phyloP scores from a whole-genome alignment of 192 early-diverging fungal genomes.

The Podila epigama region DNA sequence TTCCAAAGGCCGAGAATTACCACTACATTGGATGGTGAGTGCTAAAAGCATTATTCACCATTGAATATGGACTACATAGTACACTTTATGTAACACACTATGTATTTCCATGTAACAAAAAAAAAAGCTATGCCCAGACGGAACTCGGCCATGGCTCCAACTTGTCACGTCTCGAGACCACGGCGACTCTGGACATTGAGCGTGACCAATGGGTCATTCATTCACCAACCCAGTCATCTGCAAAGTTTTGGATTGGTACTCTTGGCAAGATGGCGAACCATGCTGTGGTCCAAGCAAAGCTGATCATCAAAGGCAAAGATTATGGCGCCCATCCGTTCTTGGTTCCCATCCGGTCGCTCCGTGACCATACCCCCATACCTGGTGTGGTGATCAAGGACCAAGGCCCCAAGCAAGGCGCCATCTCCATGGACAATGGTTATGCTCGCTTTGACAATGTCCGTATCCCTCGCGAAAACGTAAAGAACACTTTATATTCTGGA shows the following conservation, averaged over 20 bases:
- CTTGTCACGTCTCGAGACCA: slow-evolving; percentile 89
- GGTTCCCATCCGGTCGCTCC: slow-evolving; percentile 78
- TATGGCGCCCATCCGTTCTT: slow-evolving; percentile 83
- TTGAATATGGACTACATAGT: background rate
- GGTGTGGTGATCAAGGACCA: slow-evolving; percentile 85
- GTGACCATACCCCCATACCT: slow-evolving; percentile 73
- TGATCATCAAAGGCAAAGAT: slow-evolving; percentile 78
- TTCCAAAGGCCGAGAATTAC: slow-evolving; percentile 54
- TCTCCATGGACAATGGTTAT: slow-evolving; percentile 87
- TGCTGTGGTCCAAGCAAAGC: slow-evolving; percentile 84
- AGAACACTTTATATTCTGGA: background rate
- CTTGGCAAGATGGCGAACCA: slow-evolving; percentile 81
- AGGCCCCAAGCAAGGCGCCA: slow-evolving; percentile 88
- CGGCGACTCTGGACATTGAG: slow-evolving; percentile 78
- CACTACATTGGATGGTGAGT: slow-evolving; percentile 60
- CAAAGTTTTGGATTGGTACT: slow-evolving; percentile 92
- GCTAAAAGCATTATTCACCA: background rate
- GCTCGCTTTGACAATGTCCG: slow-evolving; percentile 80
- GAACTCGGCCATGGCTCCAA: slow-evolving; percentile 78
- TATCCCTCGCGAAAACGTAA: slow-evolving; percentile 79
- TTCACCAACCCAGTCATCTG: slow-evolving; percentile 76
- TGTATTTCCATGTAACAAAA: too few relatives aligned
- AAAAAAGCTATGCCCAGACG: slow-evolving; percentile 67
- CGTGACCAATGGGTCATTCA: slow-evolving; percentile 89
- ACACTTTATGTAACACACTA: background rate